Evolutionary conservation across 2,329 filamentous ascomycete species (phyloP), one percentile per base, ranked within the genome.

Genomic region (Dryadomyces quercus-mongolicae): DNA sequence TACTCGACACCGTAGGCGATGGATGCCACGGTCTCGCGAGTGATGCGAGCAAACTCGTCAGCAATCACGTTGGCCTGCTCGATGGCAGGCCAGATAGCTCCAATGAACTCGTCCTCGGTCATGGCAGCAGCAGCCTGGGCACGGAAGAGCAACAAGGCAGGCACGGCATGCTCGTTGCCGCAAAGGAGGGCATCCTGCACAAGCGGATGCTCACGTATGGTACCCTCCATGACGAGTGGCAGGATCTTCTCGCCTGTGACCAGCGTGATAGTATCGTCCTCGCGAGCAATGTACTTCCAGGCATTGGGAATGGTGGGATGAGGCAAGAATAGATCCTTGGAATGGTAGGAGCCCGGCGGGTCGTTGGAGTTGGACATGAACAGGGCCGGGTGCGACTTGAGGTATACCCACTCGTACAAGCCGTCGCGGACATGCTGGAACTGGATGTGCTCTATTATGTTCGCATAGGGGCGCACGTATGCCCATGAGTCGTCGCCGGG

Each of bases 1-100:
- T 68, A 72, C 25, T 65, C 62, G 2, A 66, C 58, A 18, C 64
- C 63, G 7, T 55, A 56, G 2, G 66, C 62, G 3, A 74, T 53
- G 2, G 67, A 58, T 8, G 61, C 59, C 21, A 74, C 61, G 63
- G 71, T 68, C 21, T 72, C 71, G n/a, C 63, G 63, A 1, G 70
- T 64, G 16, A 74, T 68, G 44, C 70, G 71, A 0, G 70, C 69
- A 55, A 72, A 71, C n/a, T 65, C 64, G 46, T 74, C 71, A 3
- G 70, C 66, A 2, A 64, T 62, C 2, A 55, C 54, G 55, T 75
- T 74, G 22, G 70, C 70, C 2, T 63, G 57, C 43, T 68, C 61
- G 12, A 74, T 58, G 0, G 60, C 58, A 0, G 69, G 67, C 68
- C 67, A 70, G 18, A 75, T 61, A 12, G 59, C 51, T 13, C 66